Evolutionary conservation across 441 rosid genomes (phyloP).

Genomic region (Syzygium syzygioides): DNA sequence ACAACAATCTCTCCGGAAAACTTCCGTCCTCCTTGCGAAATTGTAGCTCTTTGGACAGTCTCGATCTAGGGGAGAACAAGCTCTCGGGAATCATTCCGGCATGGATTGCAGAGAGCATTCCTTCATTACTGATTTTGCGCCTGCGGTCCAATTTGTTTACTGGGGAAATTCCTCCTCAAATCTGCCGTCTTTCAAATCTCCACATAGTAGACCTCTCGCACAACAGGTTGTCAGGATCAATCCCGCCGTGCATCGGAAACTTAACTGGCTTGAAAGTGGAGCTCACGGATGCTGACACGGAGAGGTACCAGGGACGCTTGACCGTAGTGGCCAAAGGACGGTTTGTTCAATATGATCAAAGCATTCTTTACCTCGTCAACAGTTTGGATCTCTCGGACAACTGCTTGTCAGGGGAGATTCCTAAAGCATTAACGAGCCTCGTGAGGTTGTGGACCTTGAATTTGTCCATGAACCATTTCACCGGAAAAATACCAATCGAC

Average conservation of each 20-base stretch:
- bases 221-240: not conserved
- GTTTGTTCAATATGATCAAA: not conserved
- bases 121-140: not conserved
- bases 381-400: not conserved
- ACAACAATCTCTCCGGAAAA: slow-evolving; percentile 1
- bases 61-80: slow-evolving; percentile 16
- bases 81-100: slow-evolving; percentile 10
- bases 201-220: not conserved
- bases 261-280: not conserved
- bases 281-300: not conserved
- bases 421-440: not conserved
- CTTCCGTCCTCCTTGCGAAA: slow-evolving; percentile 5
- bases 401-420: not conserved
- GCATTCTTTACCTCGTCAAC: not conserved
- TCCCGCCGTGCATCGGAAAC: not conserved
- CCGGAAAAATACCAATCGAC: not conserved
- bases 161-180: not conserved
- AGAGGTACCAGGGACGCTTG: not conserved
- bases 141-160: not conserved
- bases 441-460: not conserved
- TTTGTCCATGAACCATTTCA: not conserved
- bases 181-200: not conserved
- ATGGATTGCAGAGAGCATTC: slow-evolving; percentile 17
- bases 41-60: not conserved
- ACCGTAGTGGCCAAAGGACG: not conserved